Conservation (phyloP, 2,329 filamentous ascomycete species). For the Trichoderma sp. region DNA sequence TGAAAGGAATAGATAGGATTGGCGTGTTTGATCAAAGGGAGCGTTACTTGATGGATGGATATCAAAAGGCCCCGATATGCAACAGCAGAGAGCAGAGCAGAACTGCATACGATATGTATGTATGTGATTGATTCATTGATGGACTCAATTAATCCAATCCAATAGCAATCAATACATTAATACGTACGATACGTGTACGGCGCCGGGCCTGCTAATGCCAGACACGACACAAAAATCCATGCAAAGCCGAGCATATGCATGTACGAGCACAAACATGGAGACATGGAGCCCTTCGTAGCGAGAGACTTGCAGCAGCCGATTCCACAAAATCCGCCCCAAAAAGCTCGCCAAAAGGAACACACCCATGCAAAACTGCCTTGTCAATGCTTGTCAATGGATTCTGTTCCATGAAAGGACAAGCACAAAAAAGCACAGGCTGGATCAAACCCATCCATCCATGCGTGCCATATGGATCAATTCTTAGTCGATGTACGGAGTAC, state of each 20-base stretch:
- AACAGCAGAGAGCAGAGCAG: not conserved
- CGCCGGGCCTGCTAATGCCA: not conserved
- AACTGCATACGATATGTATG: not conserved
- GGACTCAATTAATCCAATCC: not conserved
- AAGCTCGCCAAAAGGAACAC: not conserved
- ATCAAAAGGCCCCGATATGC: not conserved
- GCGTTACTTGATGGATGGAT: not conserved
- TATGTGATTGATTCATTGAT: not conserved
- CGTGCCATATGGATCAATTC: not conserved
- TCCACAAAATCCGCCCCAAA: not conserved
- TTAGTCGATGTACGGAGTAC: not conserved
- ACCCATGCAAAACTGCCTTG: not conserved
- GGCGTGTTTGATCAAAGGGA: not conserved
- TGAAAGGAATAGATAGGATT: not conserved
- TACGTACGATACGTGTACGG: not conserved
- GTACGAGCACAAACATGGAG: not conserved
- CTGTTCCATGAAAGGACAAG: not conserved
- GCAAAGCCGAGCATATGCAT: not conserved
- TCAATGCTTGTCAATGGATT: not conserved
- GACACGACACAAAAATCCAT: not conserved
- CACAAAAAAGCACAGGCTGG: not conserved
- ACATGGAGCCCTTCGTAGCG: not conserved
- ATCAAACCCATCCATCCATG: not conserved
- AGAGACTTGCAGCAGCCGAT: not conserved
- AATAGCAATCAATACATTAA: not conserved